Evolutionary conservation across 139 green algal species (phyloP).

Genomic region (Desmodesmus armatus): DNA sequence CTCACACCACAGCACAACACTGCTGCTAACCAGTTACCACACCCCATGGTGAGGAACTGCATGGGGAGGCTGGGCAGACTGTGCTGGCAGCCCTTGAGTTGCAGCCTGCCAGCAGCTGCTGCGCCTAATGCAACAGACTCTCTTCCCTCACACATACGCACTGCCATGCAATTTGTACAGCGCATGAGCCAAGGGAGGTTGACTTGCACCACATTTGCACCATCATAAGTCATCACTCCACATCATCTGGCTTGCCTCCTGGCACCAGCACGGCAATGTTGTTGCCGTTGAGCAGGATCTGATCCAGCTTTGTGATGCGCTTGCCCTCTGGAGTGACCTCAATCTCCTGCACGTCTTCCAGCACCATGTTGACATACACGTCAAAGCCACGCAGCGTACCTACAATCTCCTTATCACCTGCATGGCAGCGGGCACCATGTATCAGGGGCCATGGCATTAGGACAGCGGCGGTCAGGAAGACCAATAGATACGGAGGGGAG

Average conservation of each 20-base stretch:
- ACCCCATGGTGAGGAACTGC: too few species aligned
- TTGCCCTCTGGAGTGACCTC: slow-evolving; percentile 89
- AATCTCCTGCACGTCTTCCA: slow-evolving; percentile 97
- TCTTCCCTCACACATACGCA: too few species aligned
- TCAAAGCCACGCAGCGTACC: slow-evolving; percentile 96
- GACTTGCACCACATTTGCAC: too few species aligned
- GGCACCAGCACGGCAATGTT: slow-evolving; percentile 96
- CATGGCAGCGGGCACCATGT: too few species aligned
- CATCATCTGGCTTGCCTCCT: slow-evolving; percentile 81
- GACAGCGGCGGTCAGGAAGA: neutral
- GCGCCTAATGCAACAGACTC: neutral
- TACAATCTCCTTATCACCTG: slow-evolving; percentile 95
- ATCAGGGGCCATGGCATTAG: slow-evolving; percentile 81
- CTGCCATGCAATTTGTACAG: too few species aligned
- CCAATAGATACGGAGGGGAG: neutral
- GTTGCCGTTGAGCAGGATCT: slow-evolving; percentile 99
- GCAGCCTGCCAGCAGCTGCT: neutral
- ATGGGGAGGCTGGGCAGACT: too few species aligned
- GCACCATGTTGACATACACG: slow-evolving; percentile 99
- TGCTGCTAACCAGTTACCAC: too few species aligned
- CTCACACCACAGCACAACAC: too few species aligned
- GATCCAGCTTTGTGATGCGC: slow-evolving; percentile 86
- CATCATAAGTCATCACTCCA: slow-evolving; percentile 49
- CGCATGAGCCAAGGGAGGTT: too few species aligned
- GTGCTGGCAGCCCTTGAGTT: neutral